A percentile compares a stretch with the other conserved stretches of the same genome.
Evolutionary conservation across 139 green algal genomes (phyloP).

Genomic region (Raphidocelis subcapitata): DNA sequence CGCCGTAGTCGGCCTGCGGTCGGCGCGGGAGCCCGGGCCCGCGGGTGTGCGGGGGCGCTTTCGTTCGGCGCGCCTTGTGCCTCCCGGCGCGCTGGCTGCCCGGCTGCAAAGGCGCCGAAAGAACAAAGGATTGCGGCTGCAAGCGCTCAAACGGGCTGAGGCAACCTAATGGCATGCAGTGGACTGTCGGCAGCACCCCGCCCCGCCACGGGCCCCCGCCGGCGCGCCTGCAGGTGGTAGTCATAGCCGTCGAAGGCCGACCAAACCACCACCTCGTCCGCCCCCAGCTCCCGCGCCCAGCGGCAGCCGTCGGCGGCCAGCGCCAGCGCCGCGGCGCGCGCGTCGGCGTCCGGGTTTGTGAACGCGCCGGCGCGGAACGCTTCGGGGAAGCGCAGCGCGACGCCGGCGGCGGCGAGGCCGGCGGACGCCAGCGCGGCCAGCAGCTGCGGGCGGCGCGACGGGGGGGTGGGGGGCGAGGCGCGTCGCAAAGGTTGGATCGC

Average conservation of each 20-base stretch:
- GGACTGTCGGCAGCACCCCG: too few species aligned
- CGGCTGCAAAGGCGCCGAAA: too few species aligned
- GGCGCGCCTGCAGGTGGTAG: slow-evolving; percentile 39
- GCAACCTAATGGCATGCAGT: too few species aligned
- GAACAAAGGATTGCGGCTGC: too few species aligned
- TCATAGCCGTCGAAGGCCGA: slow-evolving; percentile 63
- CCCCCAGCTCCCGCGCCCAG: slow-evolving; percentile 43
- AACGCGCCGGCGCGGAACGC: slow-evolving; percentile 48
- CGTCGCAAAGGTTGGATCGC: background rate
- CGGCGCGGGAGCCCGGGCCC: too few species aligned
- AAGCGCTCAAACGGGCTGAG: too few species aligned
- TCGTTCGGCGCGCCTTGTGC: too few species aligned
- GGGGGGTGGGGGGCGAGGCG: too few species aligned
- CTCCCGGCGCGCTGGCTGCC: too few species aligned
- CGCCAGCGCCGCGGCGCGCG: slow-evolving; percentile 25
- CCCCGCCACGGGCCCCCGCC: too few species aligned
- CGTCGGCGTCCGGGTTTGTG: slow-evolving; percentile 35
- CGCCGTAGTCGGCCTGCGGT: slow-evolving; percentile 49
- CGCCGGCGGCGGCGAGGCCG: slow-evolving; percentile 34
- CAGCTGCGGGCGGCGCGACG: slow-evolving; percentile 15
- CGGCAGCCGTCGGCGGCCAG: slow-evolving; percentile 44
- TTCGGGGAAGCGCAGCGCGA: slow-evolving; percentile 58
- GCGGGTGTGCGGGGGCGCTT: too few species aligned
- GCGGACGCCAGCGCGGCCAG: slow-evolving; percentile 18
- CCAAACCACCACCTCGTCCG: slow-evolving; percentile 52